Evolutionary conservation across 2,329 filamentous ascomycete species (phyloP).

Genomic region (Ilyonectria destructans): DNA sequence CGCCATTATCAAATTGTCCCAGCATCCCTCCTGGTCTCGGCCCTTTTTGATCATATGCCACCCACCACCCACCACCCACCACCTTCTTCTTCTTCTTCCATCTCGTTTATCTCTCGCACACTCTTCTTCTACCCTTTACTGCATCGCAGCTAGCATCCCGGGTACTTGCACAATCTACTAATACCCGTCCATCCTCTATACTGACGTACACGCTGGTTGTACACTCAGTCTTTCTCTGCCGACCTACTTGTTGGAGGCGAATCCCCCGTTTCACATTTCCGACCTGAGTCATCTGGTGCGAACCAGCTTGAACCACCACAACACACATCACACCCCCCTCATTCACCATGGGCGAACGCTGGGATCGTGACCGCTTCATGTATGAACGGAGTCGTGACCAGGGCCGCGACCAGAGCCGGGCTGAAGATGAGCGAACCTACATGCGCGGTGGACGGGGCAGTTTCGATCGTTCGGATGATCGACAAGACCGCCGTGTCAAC

Average conservation of each 20-base stretch:
- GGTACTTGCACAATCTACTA: constrained; percentile 17
- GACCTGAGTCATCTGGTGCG: constrained; percentile 33
- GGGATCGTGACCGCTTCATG: constrained; percentile 70
- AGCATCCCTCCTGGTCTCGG: constrained; percentile 22
- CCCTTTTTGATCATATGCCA: constrained; percentile 43
- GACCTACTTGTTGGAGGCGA: background rate
- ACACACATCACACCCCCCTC: constrained; percentile 18
- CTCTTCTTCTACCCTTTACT: constrained; percentile 4
- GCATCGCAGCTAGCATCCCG: constrained; percentile 7
- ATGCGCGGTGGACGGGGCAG: constrained; percentile 55
- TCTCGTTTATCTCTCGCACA: constrained; percentile 27
- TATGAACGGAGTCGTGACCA: constrained; percentile 59
- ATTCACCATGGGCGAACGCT: constrained; percentile 58
- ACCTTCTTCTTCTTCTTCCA: constrained; percentile 36
- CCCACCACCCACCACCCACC: constrained; percentile 43
- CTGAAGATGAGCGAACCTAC: constrained; percentile 68
- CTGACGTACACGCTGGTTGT: constrained; percentile 22
- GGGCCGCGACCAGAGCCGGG: constrained; percentile 60
- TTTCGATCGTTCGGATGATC: constrained; percentile 64
- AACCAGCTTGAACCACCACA: constrained; percentile 25
- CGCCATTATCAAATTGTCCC: constrained; percentile 34
- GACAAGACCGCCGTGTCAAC: constrained; percentile 63
- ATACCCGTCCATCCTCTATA: background rate
- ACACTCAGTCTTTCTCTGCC: background rate
- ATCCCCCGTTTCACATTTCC: constrained; percentile 13